A percentile compares a stretch with the other conserved stretches of the same genome.
Evolutionary conservation across 345 rosid genomes (phyloP).

Genomic region (Camelina laxa): DNA sequence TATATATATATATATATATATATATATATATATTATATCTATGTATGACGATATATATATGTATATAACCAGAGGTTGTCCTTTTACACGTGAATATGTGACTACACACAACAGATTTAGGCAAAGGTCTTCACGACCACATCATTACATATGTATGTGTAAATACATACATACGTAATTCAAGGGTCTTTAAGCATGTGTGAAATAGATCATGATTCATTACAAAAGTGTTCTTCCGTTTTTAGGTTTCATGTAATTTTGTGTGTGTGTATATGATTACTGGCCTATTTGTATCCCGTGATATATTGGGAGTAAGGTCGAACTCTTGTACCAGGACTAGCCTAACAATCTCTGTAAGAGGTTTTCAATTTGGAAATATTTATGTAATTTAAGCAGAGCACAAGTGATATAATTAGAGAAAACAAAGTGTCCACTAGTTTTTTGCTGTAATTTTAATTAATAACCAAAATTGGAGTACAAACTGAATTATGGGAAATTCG

Average conservation of each 20-base stretch:
- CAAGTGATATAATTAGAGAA: background rate
- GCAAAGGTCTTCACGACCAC: conserved; percentile 45
- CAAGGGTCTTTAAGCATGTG: conserved; percentile 26
- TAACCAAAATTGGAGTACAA: background rate
- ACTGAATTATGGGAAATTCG: background rate
- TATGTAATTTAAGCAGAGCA: background rate
- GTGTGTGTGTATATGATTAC: background rate
- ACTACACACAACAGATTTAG: conserved; percentile 27
- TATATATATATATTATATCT: background rate
- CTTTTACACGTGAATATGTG: conserved; percentile 41
- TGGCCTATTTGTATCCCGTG: conserved; percentile 23
- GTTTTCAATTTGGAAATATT: background rate
- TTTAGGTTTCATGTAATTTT: conserved; percentile 21
- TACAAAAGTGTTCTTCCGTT: conserved; percentile 1
- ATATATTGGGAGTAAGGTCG: background rate
- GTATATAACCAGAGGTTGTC: conserved; percentile 14
- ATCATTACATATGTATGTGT: conserved; percentile 40
- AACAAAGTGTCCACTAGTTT: background rate
- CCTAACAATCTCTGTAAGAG: background rate
- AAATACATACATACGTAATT: conserved; percentile 10
- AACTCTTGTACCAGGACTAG: background rate
- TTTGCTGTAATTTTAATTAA: background rate
- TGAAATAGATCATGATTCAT: conserved; percentile 7
- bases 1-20: background rate
- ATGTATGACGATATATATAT: background rate